phyloP scores from a whole-genome alignment of 768 basidiomycete genomes.

The Leccinum boreale region DNA sequence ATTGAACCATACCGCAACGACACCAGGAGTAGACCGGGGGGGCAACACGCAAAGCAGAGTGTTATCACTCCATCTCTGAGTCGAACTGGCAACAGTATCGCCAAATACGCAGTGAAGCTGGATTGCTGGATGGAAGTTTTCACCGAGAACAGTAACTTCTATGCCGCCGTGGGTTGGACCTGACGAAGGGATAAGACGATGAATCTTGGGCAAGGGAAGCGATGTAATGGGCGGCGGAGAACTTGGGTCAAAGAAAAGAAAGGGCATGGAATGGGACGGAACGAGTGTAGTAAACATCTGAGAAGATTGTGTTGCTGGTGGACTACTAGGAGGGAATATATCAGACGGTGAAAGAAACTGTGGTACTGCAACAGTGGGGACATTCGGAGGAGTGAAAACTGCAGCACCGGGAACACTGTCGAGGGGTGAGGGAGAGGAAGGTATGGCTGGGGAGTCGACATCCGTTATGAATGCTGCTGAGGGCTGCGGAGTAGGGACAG shows the following conservation, averaged over 20 bases:
- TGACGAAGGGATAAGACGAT: constrained; percentile 77
- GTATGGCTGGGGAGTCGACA: constrained; percentile 1
- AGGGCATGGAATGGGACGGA: constrained; percentile 46
- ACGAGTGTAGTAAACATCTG: constrained; percentile 19
- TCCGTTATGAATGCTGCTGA: constrained; percentile 1
- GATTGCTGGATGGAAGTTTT: constrained; percentile 77
- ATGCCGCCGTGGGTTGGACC: constrained; percentile 92
- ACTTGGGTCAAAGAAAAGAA: constrained; percentile 58
- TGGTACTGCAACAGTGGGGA: constrained; percentile 12
- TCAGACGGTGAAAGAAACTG: constrained; percentile 19
- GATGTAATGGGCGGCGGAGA: constrained; percentile 46
- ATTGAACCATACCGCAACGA: constrained; percentile 88
- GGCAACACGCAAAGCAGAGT: constrained; percentile 91
- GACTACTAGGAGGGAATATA: constrained; percentile 16
- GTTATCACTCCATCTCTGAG: constrained; percentile 89
- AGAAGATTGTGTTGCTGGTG: constrained; percentile 15
- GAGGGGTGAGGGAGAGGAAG: constrained; percentile 8
- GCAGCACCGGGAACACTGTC: constrained; percentile 3
- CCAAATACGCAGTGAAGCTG: constrained; percentile 84
- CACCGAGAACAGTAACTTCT: constrained; percentile 90
- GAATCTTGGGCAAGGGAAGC: constrained; percentile 67
- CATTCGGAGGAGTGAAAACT: constrained; percentile 16
- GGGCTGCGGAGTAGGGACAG: constrained; percentile 10
- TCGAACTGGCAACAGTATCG: constrained; percentile 73
- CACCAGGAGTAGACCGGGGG: constrained; percentile 74